phyloP scores from a whole-genome alignment of 2,329 filamentous ascomycete genomes.

The Microdochium bolleyi region DNA sequence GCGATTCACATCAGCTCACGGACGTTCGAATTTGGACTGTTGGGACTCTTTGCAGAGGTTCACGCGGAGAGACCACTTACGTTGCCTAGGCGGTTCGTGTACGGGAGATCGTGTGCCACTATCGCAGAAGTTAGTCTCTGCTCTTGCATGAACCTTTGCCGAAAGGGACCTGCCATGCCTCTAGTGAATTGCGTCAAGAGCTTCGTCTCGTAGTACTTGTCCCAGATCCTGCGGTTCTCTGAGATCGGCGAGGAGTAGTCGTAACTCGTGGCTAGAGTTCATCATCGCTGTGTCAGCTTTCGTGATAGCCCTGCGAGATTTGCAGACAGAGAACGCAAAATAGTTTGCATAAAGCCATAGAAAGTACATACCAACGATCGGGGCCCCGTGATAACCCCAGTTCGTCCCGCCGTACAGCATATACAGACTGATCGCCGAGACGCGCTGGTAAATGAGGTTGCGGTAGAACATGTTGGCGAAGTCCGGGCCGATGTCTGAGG shows the following conservation, averaged over 20 bases:
- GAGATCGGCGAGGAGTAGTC: conserved; percentile 52
- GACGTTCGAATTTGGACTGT: not conserved
- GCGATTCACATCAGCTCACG: conserved; percentile 2
- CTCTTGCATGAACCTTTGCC: not conserved
- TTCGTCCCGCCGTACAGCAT: conserved; percentile 79
- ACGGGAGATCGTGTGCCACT: conserved; percentile 46
- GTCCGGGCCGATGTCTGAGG: conserved; percentile 44
- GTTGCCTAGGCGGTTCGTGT: conserved; percentile 39
- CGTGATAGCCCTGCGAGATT: too few species aligned
- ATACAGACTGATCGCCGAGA: conserved; percentile 64
- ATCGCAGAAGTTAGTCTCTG: not conserved
- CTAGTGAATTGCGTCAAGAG: conserved; percentile 65
- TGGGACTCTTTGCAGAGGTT: too few species aligned
- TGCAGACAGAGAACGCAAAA: too few species aligned
- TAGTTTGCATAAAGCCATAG: too few species aligned
- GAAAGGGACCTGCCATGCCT: conserved; percentile 2
- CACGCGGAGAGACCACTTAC: too few species aligned
- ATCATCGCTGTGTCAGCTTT: not conserved
- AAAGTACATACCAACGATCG: conserved; percentile 34
- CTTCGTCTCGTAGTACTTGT: conserved; percentile 77
- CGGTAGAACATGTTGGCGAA: conserved; percentile 59
- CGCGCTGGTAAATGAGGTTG: conserved; percentile 54
- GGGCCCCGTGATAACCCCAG: conserved; percentile 72
- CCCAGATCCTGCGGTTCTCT: conserved; percentile 62
- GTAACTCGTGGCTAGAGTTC: conserved; percentile 19